Evolutionary conservation across 2,329 filamentous ascomycete genomes (phyloP).

Genomic region (Cladosporium sp.): DNA sequence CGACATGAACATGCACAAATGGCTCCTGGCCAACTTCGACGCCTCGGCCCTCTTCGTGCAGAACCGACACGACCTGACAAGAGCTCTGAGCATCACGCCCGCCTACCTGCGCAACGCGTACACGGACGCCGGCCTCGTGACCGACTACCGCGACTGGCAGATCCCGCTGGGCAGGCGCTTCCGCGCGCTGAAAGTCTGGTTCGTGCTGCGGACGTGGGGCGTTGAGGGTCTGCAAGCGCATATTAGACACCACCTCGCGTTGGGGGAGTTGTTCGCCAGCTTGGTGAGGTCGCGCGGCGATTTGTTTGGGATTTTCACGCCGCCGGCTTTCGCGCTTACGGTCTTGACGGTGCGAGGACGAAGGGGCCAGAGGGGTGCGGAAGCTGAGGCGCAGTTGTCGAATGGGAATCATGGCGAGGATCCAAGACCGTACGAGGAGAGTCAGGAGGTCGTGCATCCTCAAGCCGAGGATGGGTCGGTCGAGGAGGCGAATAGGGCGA

Average conservation of each 20-base stretch:
- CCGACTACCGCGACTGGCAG: conserved; percentile 96
- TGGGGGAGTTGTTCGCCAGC: conserved; percentile 67
- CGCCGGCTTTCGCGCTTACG: conserved; percentile 72
- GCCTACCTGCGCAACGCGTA: conserved; percentile 79
- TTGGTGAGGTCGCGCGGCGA: conserved; percentile 59
- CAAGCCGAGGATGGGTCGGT: conserved; percentile 32
- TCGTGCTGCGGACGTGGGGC: conserved; percentile 81
- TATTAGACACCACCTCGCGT: conserved; percentile 62
- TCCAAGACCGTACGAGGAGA: conserved; percentile 27
- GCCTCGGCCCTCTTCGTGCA: conserved; percentile 76
- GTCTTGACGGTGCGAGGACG: conserved; percentile 63
- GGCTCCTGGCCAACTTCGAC: conserved; percentile 93
- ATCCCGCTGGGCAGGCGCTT: conserved; percentile 89
- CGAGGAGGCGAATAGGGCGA: conserved; percentile 61
- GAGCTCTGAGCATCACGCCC: conserved; percentile 73
- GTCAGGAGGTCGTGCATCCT: conserved; percentile 20
- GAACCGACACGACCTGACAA: conserved; percentile 69
- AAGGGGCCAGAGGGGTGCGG: conserved; percentile 13
- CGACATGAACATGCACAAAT: conserved; percentile 97
- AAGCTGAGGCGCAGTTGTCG: conserved; percentile 20
- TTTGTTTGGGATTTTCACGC: conserved; percentile 71
- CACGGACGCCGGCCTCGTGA: conserved; percentile 78
- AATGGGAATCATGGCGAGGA: conserved; percentile 18
- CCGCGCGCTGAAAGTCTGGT: conserved; percentile 90
- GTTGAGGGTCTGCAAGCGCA: conserved; percentile 70